These are phyloP conservation scores for Microsporum canis DNA, from an alignment of 2,329 filamentous ascomycete species.

Conservation along the genomic window DNA sequence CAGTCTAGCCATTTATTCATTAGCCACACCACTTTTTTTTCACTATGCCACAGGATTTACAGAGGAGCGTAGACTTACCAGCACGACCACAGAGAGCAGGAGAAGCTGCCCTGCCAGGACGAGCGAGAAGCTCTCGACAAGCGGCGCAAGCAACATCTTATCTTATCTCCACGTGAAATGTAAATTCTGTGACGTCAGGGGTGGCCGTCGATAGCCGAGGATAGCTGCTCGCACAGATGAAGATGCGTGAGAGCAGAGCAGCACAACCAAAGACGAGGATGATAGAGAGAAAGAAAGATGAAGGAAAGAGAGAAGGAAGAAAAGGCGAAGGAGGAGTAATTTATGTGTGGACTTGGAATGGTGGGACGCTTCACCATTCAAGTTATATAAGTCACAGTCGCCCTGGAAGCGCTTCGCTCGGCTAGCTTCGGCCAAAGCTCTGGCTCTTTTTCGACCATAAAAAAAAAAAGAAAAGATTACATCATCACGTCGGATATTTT, in stretches of 20 bases:
- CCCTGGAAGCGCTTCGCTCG: background rate
- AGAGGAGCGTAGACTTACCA: slow-evolving; percentile 5
- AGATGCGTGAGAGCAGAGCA: background rate
- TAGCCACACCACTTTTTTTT: background rate
- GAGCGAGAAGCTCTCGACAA: slow-evolving; percentile 9
- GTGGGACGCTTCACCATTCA: background rate
- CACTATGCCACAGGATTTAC: background rate
- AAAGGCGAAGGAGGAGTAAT: background rate
- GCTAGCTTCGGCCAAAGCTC: background rate
- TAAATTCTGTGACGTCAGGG: slow-evolving; percentile 9
- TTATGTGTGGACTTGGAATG: background rate
- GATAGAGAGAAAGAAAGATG: background rate
- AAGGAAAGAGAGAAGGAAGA: background rate
- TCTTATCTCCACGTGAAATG: slow-evolving; percentile 3
- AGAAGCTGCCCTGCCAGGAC: slow-evolving; percentile 7
- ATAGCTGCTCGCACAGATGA: background rate
- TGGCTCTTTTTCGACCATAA: background rate
- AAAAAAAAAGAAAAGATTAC: background rate
- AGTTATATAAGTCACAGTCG: background rate
- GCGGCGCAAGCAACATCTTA: slow-evolving; percentile 11
- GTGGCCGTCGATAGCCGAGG: slow-evolving; percentile 9
- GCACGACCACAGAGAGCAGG: background rate
- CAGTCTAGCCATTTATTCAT: background rate
- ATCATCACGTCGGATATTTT: background rate
- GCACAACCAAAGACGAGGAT: background rate